A percentile compares a stretch with the other conserved stretches of the same genome.
phyloP scores from a whole-genome alignment of 1,284 basidiomycete species.

The Porodaedalea pini region DNA sequence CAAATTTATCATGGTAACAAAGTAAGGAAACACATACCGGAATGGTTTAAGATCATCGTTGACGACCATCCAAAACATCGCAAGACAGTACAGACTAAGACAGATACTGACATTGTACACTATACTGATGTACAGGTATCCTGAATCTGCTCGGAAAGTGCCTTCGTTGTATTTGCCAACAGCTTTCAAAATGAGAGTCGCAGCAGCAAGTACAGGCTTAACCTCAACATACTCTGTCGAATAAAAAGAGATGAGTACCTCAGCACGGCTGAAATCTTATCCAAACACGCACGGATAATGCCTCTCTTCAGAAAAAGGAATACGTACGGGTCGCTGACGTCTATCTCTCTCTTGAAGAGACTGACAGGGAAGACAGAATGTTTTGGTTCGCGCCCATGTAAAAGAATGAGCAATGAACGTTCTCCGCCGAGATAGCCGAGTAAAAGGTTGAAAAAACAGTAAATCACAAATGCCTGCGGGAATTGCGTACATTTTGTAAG shows the following conservation, averaged over 20 bases:
- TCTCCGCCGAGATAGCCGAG: constrained; percentile 91
- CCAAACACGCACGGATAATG: constrained; percentile 72
- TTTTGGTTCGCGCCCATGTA: constrained; percentile 88
- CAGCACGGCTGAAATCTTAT: background rate
- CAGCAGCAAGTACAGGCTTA: constrained; percentile 86
- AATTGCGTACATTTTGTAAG: constrained; percentile 11
- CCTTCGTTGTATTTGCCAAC: constrained; percentile 90
- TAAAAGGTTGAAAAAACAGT: constrained; percentile 84
- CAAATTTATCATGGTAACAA: constrained; percentile 1
- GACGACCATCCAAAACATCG: constrained; percentile 93
- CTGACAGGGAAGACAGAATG: constrained; percentile 83
- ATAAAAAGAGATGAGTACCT: background rate
- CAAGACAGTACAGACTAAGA: constrained; percentile 81
- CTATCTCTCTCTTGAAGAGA: constrained; percentile 74
- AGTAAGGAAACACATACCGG: constrained; percentile 50
- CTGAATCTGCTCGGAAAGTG: constrained; percentile 76
- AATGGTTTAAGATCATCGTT: constrained; percentile 84
- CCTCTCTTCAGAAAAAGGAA: constrained; percentile 94
- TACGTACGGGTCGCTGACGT: constrained; percentile 90
- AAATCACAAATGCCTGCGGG: constrained; percentile 89
- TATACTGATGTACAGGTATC: constrained; percentile 89
- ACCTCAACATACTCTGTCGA: constrained; percentile 93
- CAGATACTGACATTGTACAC: constrained; percentile 77
- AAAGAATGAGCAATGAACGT: constrained; percentile 83
- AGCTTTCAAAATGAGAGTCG: constrained; percentile 84